Evolutionary conservation across 768 basidiomycete genomes (phyloP).

Genomic region (Boletus edulis): DNA sequence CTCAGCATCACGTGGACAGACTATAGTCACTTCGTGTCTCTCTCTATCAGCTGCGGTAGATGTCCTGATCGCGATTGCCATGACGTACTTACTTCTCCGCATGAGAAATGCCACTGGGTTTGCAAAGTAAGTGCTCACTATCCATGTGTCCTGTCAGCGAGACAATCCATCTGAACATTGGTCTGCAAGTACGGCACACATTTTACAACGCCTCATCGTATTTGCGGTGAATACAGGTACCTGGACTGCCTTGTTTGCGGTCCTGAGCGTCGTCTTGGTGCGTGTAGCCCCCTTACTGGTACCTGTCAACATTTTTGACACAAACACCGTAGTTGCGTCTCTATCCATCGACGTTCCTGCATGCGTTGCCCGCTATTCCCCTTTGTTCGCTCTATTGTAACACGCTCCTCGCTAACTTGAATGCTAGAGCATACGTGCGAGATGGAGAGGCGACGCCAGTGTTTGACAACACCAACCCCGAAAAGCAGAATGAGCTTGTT

Average conservation of each 20-base stretch:
- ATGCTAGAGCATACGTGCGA: slow-evolving; percentile 6
- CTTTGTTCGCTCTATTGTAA: slow-evolving; percentile 14
- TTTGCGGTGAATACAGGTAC: slow-evolving; percentile 32
- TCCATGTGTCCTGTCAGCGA: neutral
- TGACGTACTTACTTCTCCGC: slow-evolving; percentile 5
- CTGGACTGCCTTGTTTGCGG: slow-evolving; percentile 45
- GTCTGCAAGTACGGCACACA: slow-evolving; percentile 1
- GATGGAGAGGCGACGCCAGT: neutral
- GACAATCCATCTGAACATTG: neutral
- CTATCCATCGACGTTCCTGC: neutral
- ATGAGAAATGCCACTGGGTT: neutral
- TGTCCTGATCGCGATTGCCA: slow-evolving; percentile 4
- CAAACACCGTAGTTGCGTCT: neutral
- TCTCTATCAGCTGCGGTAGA: slow-evolving; percentile 2
- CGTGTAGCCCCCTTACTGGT: neutral
- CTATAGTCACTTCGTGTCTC: neutral
- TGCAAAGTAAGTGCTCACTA: neutral
- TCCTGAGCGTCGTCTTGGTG: slow-evolving; percentile 3
- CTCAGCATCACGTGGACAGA: neutral
- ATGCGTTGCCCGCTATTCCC: neutral
- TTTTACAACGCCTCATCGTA: slow-evolving; percentile 9
- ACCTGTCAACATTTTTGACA: neutral
- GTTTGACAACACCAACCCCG: neutral
- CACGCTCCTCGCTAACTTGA: slow-evolving; percentile 17
- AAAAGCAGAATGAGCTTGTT: neutral